These are phyloP conservation scores for Candida quercuum DNA, from an alignment of 805 yeast species.

Conservation along the genomic window DNA sequence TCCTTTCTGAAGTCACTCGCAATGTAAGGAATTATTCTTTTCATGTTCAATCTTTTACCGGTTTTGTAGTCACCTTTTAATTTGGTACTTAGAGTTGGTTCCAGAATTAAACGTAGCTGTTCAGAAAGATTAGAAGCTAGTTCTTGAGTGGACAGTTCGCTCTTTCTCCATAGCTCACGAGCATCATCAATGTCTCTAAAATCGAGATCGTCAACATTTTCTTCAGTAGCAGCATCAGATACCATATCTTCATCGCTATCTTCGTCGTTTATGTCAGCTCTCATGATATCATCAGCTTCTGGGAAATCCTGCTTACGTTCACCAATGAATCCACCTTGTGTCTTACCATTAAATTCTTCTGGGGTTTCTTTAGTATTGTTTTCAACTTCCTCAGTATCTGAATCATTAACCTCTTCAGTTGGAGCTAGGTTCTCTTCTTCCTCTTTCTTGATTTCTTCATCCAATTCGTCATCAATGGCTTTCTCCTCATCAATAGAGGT, in stretches of 20 bases:
- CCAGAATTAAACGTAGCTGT: conserved; percentile 86
- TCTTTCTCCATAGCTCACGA: conserved; percentile 71
- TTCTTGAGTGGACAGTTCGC: conserved; percentile 84
- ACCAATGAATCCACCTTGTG: conserved; percentile 45
- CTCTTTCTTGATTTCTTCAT: conserved; percentile 28
- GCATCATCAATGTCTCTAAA: conserved; percentile 62
- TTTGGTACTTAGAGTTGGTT: conserved; percentile 95
- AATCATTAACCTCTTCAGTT: conserved; percentile 21
- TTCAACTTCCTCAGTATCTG: conserved; percentile 23
- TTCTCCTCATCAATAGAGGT: conserved; percentile 73
- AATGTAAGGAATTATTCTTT: conserved; percentile 93
- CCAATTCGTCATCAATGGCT: conserved; percentile 72
- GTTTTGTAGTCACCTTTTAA: conserved; percentile 93
- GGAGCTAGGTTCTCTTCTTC: conserved; percentile 29
- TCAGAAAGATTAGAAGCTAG: conserved; percentile 85
- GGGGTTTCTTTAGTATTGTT: conserved; percentile 29
- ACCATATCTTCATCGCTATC: conserved; percentile 19
- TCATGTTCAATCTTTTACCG: conserved; percentile 96
- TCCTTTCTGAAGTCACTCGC: conserved; percentile 97
- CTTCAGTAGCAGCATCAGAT: conserved; percentile 17
- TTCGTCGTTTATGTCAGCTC: conserved; percentile 23
- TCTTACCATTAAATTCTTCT: conserved; percentile 44
- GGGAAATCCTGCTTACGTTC: conserved; percentile 31
- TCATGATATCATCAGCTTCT: conserved; percentile 29
- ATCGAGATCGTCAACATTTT: conserved; percentile 21